Conservation (phyloP, 2,329 filamentous ascomycete species). For the Fusarium brachygibbosum region DNA sequence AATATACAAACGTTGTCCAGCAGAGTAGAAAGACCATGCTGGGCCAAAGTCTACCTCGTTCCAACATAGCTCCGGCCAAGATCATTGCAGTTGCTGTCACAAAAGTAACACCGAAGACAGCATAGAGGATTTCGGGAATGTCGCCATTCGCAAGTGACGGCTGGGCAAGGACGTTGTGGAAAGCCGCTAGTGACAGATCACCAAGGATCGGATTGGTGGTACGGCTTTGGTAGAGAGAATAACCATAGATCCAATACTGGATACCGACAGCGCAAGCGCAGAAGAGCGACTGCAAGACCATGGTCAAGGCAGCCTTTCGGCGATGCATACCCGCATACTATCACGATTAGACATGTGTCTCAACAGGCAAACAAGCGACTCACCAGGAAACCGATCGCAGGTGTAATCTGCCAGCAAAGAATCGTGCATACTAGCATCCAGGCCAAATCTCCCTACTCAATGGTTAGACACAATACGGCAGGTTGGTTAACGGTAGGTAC, state of each 20-base stretch:
- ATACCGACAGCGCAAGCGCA: slow-evolving; percentile 61
- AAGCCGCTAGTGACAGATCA: slow-evolving; percentile 54
- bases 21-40: slow-evolving; percentile 74
- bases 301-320: slow-evolving; percentile 57
- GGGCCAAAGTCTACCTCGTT: slow-evolving; percentile 54
- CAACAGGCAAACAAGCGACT: accelerated
- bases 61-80: slow-evolving; percentile 56
- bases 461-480: background rate
- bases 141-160: slow-evolving; percentile 55
- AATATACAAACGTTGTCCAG: slow-evolving; percentile 76
- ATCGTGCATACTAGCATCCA: slow-evolving; percentile 58
- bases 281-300: slow-evolving; percentile 63
- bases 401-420: slow-evolving; percentile 57
- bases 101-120: slow-evolving; percentile 56
- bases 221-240: slow-evolving; percentile 58
- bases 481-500: slow-evolving; percentile 5
- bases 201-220: slow-evolving; percentile 54
- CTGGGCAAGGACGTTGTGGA: slow-evolving; percentile 55
- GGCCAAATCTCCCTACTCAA: slow-evolving; percentile 56
- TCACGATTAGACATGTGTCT: background rate
- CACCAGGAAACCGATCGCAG: slow-evolving; percentile 55
- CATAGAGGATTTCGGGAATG: slow-evolving; percentile 56
- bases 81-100: slow-evolving; percentile 58
- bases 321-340: slow-evolving; percentile 56
- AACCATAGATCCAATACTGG: slow-evolving; percentile 63